Conservation (phyloP, 2,329 filamentous ascomycete species). For the Ophiostoma triangulosporum region DNA sequence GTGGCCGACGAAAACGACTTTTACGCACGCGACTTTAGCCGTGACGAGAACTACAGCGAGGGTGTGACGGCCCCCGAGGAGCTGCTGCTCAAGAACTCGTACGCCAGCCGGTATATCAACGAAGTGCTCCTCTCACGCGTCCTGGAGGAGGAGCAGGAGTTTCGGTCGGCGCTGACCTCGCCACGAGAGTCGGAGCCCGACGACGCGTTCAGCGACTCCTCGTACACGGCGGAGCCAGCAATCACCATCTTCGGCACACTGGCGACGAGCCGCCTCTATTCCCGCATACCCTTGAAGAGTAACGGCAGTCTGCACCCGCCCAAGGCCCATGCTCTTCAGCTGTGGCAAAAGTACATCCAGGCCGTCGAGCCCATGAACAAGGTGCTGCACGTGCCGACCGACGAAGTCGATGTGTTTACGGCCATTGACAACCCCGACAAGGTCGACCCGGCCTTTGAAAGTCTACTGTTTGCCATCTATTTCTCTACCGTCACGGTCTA, state of each 20-base stretch:
- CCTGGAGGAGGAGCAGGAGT: slow-evolving; percentile 16
- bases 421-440: slow-evolving; percentile 11
- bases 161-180: slow-evolving; percentile 11
- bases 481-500: slow-evolving; percentile 12
- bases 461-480: slow-evolving; percentile 15
- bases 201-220: not conserved
- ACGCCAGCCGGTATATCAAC: slow-evolving; percentile 16
- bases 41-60: slow-evolving; percentile 1
- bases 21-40: not conserved
- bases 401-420: slow-evolving; percentile 13
- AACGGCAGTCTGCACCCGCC: slow-evolving; percentile 10
- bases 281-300: not conserved
- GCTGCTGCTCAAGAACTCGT: slow-evolving; percentile 12
- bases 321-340: slow-evolving; percentile 9
- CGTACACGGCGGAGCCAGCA: not conserved
- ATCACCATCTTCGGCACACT: slow-evolving; percentile 10
- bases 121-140: slow-evolving; percentile 15
- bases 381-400: slow-evolving; percentile 15
- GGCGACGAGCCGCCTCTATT: not conserved
- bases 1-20: not conserved
- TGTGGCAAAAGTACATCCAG: slow-evolving; percentile 14
- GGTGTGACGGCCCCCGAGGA: slow-evolving; percentile 7
- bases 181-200: slow-evolving; percentile 6
- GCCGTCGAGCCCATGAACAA: slow-evolving; percentile 15
- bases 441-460: slow-evolving; percentile 4